Percentiles rank a stretch among this genome's conserved stretches.
Evolutionary conservation across 2,329 filamentous ascomycete species (phyloP).

Genomic region (Scolecobasidium constrictum): DNA sequence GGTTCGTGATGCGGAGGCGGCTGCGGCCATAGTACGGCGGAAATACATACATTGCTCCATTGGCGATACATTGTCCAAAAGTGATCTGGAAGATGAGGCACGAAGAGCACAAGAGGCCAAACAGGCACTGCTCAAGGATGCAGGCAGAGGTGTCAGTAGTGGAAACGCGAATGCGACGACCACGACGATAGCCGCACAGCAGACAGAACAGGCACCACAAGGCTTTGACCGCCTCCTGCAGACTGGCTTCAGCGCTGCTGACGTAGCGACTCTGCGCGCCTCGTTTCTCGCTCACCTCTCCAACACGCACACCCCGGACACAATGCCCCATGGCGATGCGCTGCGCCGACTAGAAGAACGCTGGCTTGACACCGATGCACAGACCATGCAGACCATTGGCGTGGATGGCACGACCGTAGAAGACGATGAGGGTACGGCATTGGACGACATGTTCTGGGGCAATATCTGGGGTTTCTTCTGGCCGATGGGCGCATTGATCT

Average conservation of each 20-base stretch:
- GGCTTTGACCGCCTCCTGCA: slow-evolving; percentile 82
- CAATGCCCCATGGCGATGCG: slow-evolving; percentile 69
- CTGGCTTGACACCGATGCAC: slow-evolving; percentile 66
- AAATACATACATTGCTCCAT: slow-evolving; percentile 90
- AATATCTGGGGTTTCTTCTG: slow-evolving; percentile 92
- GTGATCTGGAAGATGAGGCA: slow-evolving; percentile 61
- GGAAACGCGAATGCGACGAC: background rate
- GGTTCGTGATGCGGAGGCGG: background rate
- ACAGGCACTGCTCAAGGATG: slow-evolving; percentile 19
- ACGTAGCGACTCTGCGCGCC: slow-evolving; percentile 73
- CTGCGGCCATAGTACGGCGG: background rate
- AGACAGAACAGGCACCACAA: slow-evolving; percentile 35
- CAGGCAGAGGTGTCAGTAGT: too few species aligned
- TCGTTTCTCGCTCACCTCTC: slow-evolving; percentile 84
- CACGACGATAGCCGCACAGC: background rate
- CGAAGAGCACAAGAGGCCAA: slow-evolving; percentile 28
- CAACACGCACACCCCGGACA: slow-evolving; percentile 73
- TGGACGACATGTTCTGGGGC: slow-evolving; percentile 81
- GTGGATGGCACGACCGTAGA: slow-evolving; percentile 25
- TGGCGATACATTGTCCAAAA: slow-evolving; percentile 55
- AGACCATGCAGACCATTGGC: slow-evolving; percentile 25
- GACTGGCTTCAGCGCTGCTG: slow-evolving; percentile 70
- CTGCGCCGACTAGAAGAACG: slow-evolving; percentile 73
- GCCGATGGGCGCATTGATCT: slow-evolving; percentile 75
- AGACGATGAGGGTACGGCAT: slow-evolving; percentile 45